phyloP scores from a whole-genome alignment of 164 flowering plant genomes.

The Nelumbo lutea region DNA sequence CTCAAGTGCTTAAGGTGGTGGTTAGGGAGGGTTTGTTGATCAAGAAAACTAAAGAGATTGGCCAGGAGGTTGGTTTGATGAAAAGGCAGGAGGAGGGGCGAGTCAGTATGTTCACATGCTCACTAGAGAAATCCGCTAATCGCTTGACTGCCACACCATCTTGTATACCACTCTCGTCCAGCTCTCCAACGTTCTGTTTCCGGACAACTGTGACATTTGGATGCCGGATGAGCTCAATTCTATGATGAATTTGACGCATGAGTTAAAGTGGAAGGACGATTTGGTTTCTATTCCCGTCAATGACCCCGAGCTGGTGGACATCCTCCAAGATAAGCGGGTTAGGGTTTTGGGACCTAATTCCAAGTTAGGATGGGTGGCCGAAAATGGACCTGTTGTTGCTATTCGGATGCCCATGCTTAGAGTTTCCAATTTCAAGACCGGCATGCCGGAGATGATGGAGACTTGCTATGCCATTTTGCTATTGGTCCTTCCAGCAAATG shows the following conservation, averaged over 20 bases:
- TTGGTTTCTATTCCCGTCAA: constrained; percentile 4
- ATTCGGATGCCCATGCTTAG: constrained; percentile 29
- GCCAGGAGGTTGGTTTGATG: constrained; percentile 16
- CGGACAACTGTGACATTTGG: constrained; percentile 22
- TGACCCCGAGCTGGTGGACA: constrained; percentile 14
- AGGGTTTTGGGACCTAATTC: constrained; percentile 16
- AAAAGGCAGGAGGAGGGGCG: constrained; percentile 17
- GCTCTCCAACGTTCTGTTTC: constrained; percentile 16
- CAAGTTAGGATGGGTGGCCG: constrained; percentile 7
- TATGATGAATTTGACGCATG: constrained; percentile 11
- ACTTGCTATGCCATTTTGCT: constrained; percentile 23
- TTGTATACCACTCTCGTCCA: constrained; percentile 20
- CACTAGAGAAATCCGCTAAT: constrained; percentile 15
- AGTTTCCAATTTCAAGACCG: constrained; percentile 26
- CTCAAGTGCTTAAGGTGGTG: constrained; percentile 15
- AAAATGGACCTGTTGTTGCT: constrained; percentile 13
- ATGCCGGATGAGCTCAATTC: constrained; percentile 12
- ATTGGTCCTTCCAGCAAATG: constrained; percentile 23
- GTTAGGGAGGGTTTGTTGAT: constrained; percentile 18
- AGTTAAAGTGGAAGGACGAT: constrained; percentile 6
- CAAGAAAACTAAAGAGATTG: constrained; percentile 20
- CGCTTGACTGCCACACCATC: constrained; percentile 17
- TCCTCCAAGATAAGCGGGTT: constrained; percentile 4
- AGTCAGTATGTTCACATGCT: constrained; percentile 23
- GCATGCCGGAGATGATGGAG: constrained; percentile 21